These are phyloP conservation scores for Epichloe baconii DNA, from an alignment of 2,329 filamentous ascomycete species.

Conservation along the genomic window DNA sequence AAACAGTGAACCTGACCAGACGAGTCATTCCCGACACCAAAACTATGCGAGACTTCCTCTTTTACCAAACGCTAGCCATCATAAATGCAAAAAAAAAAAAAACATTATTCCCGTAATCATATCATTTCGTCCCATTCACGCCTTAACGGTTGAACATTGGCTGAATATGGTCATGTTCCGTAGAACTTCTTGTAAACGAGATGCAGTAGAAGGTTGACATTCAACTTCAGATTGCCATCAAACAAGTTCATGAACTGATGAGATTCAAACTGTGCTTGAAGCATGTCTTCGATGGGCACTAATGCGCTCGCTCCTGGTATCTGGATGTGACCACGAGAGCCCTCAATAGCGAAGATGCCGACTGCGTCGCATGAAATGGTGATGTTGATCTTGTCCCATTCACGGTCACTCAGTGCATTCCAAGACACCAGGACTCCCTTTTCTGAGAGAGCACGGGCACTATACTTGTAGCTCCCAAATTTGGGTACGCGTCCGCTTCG, in stretches of 20 bases:
- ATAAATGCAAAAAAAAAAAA: background rate
- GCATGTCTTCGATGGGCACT: slow-evolving; percentile 79
- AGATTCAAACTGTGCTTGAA: slow-evolving; percentile 95
- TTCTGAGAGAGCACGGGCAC: slow-evolving; percentile 72
- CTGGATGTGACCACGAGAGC: slow-evolving; percentile 83
- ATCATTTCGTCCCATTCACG: background rate
- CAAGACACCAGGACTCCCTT: slow-evolving; percentile 93
- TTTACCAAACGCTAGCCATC: background rate
- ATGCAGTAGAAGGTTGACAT: slow-evolving; percentile 94
- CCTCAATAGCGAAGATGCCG: slow-evolving; percentile 86
- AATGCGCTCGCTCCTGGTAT: slow-evolving; percentile 84
- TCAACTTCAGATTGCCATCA: slow-evolving; percentile 71
- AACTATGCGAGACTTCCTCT: slow-evolving; percentile 1
- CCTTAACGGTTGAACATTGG: background rate
- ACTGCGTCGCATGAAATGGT: slow-evolving; percentile 92
- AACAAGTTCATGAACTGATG: slow-evolving; percentile 95
- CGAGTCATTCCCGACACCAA: slow-evolving; percentile 1
- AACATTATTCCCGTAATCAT: background rate
- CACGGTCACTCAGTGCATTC: slow-evolving; percentile 66
- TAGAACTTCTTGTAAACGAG: slow-evolving; percentile 99
- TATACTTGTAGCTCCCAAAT: slow-evolving; percentile 97
- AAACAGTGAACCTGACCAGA: background rate
- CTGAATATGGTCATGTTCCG: slow-evolving; percentile 31
- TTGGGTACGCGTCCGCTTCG: slow-evolving; percentile 87
- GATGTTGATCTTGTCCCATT: slow-evolving; percentile 86